Evolutionary conservation across 768 basidiomycete genomes (phyloP), one percentile per base, ranked within the genome.

Genomic region (Ramaria rubella): DNA sequence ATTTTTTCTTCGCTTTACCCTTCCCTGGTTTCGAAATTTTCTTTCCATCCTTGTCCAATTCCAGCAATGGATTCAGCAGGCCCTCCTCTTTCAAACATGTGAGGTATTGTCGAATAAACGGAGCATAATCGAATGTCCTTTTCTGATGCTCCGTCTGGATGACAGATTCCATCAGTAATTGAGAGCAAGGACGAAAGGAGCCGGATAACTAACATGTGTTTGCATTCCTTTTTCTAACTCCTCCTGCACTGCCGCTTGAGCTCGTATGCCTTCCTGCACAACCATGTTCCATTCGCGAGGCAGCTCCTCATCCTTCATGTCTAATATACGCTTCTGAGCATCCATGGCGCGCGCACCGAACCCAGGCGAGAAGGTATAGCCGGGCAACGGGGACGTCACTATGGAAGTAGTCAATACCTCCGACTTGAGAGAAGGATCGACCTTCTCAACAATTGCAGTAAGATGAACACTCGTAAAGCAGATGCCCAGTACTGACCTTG

Each of bases 101-200:
- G 7, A 80, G 59, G 58, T 78, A 82, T 33, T 69, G 72, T n/a
- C 66, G 68, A 29, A 83, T 68, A 66, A 85, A 83, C 0, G 81
- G 81, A 62, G 82, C 81, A 60, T 83, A 85, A 66, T 85, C 81
- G 60, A 77, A 79, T 9, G 81, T 83, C 14, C 83, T 69, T 51
- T 79, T 81, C 43, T 80, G 62, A 59, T 82, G 75, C 23, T 85
- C 82, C 9, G 74, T 75, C 82, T 83, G 15, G 24, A 48, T 12
- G 62, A 17, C 46, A 55, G 38, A 27, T 6, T 23, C 23, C 17
- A 12, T 19, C 5, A n/a, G 14, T 19, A 42, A 21, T 42, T 21
- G 8, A 57, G 42, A 9, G 19, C 36, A 9, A 23, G 38, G 15
- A 14, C 14, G 23, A 42, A 29, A 36, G 33, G 31, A 50, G 58